Conservation (phyloP, 164 flowering plant genomes). For the Dillenia suffruticosa region DNA sequence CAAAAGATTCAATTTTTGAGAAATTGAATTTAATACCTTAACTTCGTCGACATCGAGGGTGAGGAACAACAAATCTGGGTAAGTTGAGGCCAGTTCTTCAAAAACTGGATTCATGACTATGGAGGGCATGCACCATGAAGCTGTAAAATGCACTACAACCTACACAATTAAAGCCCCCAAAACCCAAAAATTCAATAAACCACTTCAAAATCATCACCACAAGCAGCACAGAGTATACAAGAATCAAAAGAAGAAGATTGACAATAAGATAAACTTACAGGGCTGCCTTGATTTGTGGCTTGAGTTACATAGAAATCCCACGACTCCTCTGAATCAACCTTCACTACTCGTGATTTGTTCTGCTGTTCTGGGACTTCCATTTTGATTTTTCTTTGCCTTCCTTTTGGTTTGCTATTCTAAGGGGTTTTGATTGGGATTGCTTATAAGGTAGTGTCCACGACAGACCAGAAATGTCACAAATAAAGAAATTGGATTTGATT, state of each 20-base stretch:
- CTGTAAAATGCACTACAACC: slow-evolving; percentile 68
- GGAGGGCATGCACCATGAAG: slow-evolving; percentile 76
- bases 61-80: slow-evolving; percentile 52
- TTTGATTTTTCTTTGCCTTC: slow-evolving; percentile 1
- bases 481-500: no score
- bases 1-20: no score
- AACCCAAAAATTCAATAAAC: neutral
- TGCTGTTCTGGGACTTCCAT: slow-evolving; percentile 37
- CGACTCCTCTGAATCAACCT: slow-evolving; percentile 46
- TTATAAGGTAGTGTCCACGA: no score
- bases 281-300: slow-evolving; percentile 42
- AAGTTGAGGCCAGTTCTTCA: slow-evolving; percentile 49
- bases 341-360: slow-evolving; percentile 40
- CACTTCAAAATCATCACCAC: neutral
- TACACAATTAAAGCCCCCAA: slow-evolving; percentile 14
- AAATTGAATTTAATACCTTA: slow-evolving; percentile 33
- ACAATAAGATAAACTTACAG: slow-evolving; percentile 31
- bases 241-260: neutral
- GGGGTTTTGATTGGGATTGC: no score
- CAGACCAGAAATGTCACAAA: no score
- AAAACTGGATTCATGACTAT: slow-evolving; percentile 57
- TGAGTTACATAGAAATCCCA: slow-evolving; percentile 42
- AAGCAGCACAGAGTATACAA: neutral
- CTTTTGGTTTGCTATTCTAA: neutral
- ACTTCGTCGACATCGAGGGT: slow-evolving; percentile 68